Conservation (phyloP, 2,329 filamentous ascomycete species). For the Zymoseptoria crescenta region DNA sequence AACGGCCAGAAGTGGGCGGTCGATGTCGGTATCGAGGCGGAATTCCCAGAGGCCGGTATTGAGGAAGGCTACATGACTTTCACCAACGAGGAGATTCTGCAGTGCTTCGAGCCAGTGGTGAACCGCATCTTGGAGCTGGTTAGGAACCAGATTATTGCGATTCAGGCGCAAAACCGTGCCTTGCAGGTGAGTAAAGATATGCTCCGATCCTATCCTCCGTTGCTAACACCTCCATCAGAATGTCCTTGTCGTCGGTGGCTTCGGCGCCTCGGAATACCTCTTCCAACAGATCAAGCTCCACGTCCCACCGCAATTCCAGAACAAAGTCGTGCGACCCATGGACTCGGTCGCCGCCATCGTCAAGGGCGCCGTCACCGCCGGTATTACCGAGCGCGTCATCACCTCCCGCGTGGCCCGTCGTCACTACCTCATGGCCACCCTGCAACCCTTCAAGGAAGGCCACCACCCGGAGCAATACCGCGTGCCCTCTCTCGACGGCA, state of each 20-base stretch:
- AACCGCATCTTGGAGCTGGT: slow-evolving; percentile 95
- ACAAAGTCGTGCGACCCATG: slow-evolving; percentile 97
- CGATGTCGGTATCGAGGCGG: slow-evolving; percentile 95
- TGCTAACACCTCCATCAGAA: slow-evolving; percentile 48
- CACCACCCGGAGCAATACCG: slow-evolving; percentile 98
- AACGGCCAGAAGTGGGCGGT: slow-evolving; percentile 98
- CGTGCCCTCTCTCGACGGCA: slow-evolving; percentile 90
- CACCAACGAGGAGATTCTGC: slow-evolving; percentile 96
- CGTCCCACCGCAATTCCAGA: slow-evolving; percentile 95
- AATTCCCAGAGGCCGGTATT: slow-evolving; percentile 94
- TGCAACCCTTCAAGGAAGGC: slow-evolving; percentile 97
- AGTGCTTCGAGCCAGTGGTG: slow-evolving; percentile 97
- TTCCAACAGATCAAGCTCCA: slow-evolving; percentile 99
- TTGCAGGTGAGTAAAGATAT: slow-evolving; percentile 55
- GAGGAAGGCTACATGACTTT: slow-evolving; percentile 99
- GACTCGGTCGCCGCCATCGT: slow-evolving; percentile 98
- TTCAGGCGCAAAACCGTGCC: slow-evolving; percentile 90
- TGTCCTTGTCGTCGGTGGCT: slow-evolving; percentile 93
- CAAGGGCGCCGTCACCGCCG: slow-evolving; percentile 94
- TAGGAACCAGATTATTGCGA: slow-evolving; percentile 96
- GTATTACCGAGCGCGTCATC: slow-evolving; percentile 93
- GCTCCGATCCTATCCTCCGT: neutral
- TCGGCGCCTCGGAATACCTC: slow-evolving; percentile 95
- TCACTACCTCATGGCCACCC: slow-evolving; percentile 97
- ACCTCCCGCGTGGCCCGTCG: slow-evolving; percentile 94